Evolutionary conservation across 768 basidiomycete genomes (phyloP).

Genomic region (Suillus ampliporus): DNA sequence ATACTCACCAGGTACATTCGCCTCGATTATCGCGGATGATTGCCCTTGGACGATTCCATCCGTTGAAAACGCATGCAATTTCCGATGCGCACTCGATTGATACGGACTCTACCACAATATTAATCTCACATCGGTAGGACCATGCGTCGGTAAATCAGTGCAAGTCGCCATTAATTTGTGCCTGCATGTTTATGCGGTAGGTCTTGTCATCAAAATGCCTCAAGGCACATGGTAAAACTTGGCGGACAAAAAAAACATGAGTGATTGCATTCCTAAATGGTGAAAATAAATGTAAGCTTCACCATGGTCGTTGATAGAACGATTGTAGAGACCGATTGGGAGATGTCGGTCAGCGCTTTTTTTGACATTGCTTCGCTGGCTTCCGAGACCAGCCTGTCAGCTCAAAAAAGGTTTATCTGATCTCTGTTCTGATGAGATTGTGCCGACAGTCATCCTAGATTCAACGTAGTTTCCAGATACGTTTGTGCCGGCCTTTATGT

Average conservation of each 20-base stretch:
- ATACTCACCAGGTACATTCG: background rate
- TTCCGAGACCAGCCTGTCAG: background rate
- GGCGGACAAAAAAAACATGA: background rate
- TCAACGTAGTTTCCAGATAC: background rate
- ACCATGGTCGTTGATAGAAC: background rate
- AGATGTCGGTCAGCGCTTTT: background rate
- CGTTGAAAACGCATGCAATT: background rate
- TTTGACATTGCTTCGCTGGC: background rate
- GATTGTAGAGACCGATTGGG: background rate
- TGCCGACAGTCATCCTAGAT: background rate
- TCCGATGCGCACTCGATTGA: background rate
- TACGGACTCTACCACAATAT: background rate
- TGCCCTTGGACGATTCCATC: background rate
- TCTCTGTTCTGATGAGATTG: background rate
- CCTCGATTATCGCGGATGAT: constrained; percentile 2
- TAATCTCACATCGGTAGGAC: background rate
- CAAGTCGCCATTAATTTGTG: background rate
- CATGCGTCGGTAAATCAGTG: background rate
- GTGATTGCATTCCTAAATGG: background rate
- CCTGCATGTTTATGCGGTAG: background rate
- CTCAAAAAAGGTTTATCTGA: background rate
- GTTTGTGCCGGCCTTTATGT: background rate
- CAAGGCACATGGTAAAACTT: background rate
- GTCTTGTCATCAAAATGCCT: background rate
- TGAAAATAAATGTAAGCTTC: background rate